Percentiles rank a stretch among this genome's conserved stretches.
These are phyloP conservation scores for Rubia balearica DNA, from an alignment of 305 asterid species.

Conservation along the genomic window DNA sequence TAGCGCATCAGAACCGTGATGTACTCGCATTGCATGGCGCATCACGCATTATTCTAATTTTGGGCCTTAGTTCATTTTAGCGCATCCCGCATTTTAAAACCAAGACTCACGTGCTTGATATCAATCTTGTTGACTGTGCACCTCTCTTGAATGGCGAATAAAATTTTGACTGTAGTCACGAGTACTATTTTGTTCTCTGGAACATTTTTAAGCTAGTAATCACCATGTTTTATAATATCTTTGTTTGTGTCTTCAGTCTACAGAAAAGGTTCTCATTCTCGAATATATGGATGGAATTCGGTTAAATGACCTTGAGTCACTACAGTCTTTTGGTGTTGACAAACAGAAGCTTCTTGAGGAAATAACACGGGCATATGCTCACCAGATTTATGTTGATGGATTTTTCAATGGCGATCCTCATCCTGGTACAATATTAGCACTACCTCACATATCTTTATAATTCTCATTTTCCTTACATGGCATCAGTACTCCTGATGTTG, in stretches of 20 bases:
- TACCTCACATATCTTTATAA: neutral
- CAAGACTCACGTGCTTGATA: neutral
- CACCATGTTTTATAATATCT: slow-evolving; percentile 14
- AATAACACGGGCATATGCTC: slow-evolving; percentile 97
- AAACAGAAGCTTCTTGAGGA: slow-evolving; percentile 91
- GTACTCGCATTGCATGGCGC: too few relatives aligned
- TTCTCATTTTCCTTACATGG: neutral
- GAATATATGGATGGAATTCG: slow-evolving; percentile 98
- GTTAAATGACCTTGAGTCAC: slow-evolving; percentile 66
- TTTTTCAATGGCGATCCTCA: slow-evolving; percentile 99
- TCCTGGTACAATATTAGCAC: slow-evolving; percentile 50
- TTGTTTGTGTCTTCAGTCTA: slow-evolving; percentile 52
- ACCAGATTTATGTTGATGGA: slow-evolving; percentile 95
- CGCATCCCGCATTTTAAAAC: too few relatives aligned
- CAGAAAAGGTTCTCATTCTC: slow-evolving; percentile 80
- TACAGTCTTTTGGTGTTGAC: slow-evolving; percentile 74
- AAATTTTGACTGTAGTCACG: neutral
- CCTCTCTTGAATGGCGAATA: neutral
- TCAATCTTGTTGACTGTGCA: too few relatives aligned
- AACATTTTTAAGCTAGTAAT: slow-evolving; percentile 1
- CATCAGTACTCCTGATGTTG: neutral
- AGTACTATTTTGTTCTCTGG: neutral
- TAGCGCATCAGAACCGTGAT: too few relatives aligned
- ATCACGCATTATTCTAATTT: too few relatives aligned
- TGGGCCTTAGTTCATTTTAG: too few relatives aligned